A percentile compares a stretch with the other conserved stretches of the same genome.
Evolutionary conservation across 305 asterid genomes (phyloP).

Genomic region (Plantago lanceolata): DNA sequence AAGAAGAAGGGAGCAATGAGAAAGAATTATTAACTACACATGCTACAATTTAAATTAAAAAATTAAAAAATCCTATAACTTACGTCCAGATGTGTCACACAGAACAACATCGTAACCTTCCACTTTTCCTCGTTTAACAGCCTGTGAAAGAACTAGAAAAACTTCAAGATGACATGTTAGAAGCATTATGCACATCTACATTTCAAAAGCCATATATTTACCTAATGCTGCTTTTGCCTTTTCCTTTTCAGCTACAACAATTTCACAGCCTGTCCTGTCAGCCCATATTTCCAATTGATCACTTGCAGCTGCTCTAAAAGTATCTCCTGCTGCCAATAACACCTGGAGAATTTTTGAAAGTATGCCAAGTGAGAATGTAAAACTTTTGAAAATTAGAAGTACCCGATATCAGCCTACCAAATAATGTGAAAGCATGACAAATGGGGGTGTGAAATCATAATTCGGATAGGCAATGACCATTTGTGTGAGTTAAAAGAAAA

Average conservation of each 20-base stretch:
- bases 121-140: slow-evolving; percentile 76
- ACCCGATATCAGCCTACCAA: too few relatives aligned
- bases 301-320: slow-evolving; percentile 97
- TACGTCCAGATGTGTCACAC: slow-evolving; percentile 99
- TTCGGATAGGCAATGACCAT: not conserved
- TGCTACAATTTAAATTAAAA: slow-evolving; percentile 5
- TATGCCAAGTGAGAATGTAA: not conserved
- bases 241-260: slow-evolving; percentile 78
- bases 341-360: slow-evolving; percentile 40
- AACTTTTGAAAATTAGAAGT: not conserved
- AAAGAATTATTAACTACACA: not conserved
- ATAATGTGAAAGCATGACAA: too few relatives aligned
- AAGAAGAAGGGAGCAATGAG: slow-evolving; percentile 10
- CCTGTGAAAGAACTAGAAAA: slow-evolving; percentile 91
- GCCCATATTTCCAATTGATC: slow-evolving; percentile 97
- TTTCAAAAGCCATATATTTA: slow-evolving; percentile 26
- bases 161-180: slow-evolving; percentile 48
- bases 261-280: slow-evolving; percentile 86
- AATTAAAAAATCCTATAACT: slow-evolving; percentile 34
- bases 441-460: not conserved
- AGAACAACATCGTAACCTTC: slow-evolving; percentile 74
- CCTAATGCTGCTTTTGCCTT: slow-evolving; percentile 89
- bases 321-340: slow-evolving; percentile 93
- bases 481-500: not conserved
- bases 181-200: slow-evolving; percentile 19